Evolutionary conservation across 352 stramenopile genomes (phyloP).

Genomic region (Pythium utonaiense): DNA sequence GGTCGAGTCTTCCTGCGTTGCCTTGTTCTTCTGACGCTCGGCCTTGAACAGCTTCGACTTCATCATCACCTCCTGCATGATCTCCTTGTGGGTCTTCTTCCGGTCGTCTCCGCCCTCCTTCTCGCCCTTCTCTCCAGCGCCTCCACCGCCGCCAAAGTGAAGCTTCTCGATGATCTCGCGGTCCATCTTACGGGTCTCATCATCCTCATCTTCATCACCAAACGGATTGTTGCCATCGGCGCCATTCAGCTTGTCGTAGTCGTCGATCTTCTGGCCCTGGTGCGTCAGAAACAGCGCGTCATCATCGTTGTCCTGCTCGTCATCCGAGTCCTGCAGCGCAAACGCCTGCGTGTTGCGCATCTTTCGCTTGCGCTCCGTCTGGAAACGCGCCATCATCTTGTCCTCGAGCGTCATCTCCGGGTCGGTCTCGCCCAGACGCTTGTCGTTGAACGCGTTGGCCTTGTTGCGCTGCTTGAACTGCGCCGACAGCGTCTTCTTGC

Average conservation of each 20-base stretch:
- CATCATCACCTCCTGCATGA: conserved; percentile 91
- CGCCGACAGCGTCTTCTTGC: conserved; percentile 78
- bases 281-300: conserved; percentile 77
- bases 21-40: conserved; percentile 86
- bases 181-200: conserved; percentile 62
- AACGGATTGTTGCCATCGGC: conserved; percentile 30
- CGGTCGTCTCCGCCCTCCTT: conserved; percentile 24
- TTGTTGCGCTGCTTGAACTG: conserved; percentile 85
- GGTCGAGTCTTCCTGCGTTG: conserved; percentile 69
- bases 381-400: conserved; percentile 91
- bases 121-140: conserved; percentile 12
- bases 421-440: conserved; percentile 81
- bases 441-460: conserved; percentile 88
- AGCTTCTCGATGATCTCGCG: conserved; percentile 80
- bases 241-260: conserved; percentile 63
- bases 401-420: conserved; percentile 86
- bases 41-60: conserved; percentile 90
- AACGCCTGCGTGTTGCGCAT: conserved; percentile 73
- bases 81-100: conserved; percentile 86
- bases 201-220: conserved; percentile 63
- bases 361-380: conserved; percentile 86
- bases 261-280: conserved; percentile 66
- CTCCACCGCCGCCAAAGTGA: conserved; percentile 71
- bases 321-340: conserved; percentile 74
- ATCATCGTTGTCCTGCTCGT: conserved; percentile 63